A percentile compares a stretch with the other conserved stretches of the same genome.
phyloP scores from a whole-genome alignment of 805 yeast species.

The Candida morakotiae region DNA sequence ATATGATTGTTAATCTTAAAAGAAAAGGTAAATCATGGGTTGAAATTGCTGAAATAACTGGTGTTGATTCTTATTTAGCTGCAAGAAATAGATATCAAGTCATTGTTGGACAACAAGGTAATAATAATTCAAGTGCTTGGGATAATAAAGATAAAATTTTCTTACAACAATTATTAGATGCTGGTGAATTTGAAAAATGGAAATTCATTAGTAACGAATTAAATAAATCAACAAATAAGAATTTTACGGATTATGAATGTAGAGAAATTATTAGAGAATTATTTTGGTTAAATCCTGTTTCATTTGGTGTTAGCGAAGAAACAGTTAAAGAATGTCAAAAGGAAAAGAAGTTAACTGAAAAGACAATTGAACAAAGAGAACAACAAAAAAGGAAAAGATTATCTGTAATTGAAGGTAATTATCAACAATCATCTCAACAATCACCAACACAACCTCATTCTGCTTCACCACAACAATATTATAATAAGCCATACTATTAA shows the following conservation, averaged over 20 bases:
- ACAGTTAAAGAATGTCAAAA: constrained; percentile 36
- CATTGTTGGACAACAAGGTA: constrained; percentile 76
- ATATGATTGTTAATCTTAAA: constrained; percentile 57
- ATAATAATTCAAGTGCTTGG: constrained; percentile 64
- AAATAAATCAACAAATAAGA: constrained; percentile 48
- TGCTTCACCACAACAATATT: constrained; percentile 6
- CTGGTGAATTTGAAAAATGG: constrained; percentile 71
- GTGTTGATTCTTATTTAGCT: constrained; percentile 63
- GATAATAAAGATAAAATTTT: constrained; percentile 49
- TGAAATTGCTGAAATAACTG: constrained; percentile 63
- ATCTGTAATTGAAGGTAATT: constrained; percentile 7
- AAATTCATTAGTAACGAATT: constrained; percentile 59
- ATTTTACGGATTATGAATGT: constrained; percentile 50
- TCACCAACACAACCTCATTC: constrained; percentile 5
- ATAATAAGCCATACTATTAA: constrained; percentile 4
- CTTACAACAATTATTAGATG: constrained; percentile 54
- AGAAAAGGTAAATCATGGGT: constrained; percentile 66
- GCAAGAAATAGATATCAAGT: constrained; percentile 79
- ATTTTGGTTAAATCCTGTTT: constrained; percentile 51
- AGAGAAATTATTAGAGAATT: constrained; percentile 50
- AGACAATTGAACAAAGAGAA: constrained; percentile 20
- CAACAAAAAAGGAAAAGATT: constrained; percentile 9
- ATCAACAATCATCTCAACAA: not conserved
- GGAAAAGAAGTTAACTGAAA: constrained; percentile 33
- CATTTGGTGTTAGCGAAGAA: constrained; percentile 53